phyloP scores from a whole-genome alignment of 1,139 yeast genomes.

The Trichomonascaceae sp. region DNA sequence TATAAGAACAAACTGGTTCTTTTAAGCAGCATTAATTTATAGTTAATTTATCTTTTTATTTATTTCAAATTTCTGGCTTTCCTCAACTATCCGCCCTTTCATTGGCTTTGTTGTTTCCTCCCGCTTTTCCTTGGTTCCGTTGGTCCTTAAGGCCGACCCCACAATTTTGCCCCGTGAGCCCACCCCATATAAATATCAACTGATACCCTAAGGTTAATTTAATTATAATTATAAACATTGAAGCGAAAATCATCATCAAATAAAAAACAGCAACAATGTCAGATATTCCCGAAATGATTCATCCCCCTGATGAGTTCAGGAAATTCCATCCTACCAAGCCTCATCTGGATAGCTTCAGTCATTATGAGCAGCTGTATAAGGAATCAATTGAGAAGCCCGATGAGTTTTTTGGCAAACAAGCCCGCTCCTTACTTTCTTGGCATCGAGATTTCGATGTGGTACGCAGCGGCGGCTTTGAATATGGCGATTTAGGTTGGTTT shows the following conservation, averaged over 20 bases:
- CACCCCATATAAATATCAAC: neutral
- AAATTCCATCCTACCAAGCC: conserved; percentile 33
- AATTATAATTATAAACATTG: neutral
- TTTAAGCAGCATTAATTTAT: neutral
- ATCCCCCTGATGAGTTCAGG: conserved; percentile 52
- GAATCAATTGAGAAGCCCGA: conserved; percentile 79
- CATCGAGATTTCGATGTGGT: conserved; percentile 73
- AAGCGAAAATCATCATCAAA: neutral
- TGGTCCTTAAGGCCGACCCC: neutral
- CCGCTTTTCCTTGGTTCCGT: neutral
- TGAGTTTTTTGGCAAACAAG: conserved; percentile 74
- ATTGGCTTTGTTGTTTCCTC: neutral
- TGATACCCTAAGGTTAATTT: neutral
- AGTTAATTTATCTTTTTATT: neutral
- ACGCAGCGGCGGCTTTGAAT: conserved; percentile 54
- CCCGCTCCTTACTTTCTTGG: conserved; percentile 75
- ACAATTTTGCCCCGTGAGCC: neutral
- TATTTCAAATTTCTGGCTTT: too few species aligned
- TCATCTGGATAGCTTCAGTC: conserved; percentile 44
- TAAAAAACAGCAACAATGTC: neutral
- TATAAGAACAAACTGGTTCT: too few species aligned
- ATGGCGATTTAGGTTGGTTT: conserved; percentile 90
- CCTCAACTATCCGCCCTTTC: neutral
- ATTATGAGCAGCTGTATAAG: conserved; percentile 65
- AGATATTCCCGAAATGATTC: conserved; percentile 2